Evolutionary conservation across 495 filamentous ascomycete species (phyloP).

Genomic region (Talaromyces thailandensis): DNA sequence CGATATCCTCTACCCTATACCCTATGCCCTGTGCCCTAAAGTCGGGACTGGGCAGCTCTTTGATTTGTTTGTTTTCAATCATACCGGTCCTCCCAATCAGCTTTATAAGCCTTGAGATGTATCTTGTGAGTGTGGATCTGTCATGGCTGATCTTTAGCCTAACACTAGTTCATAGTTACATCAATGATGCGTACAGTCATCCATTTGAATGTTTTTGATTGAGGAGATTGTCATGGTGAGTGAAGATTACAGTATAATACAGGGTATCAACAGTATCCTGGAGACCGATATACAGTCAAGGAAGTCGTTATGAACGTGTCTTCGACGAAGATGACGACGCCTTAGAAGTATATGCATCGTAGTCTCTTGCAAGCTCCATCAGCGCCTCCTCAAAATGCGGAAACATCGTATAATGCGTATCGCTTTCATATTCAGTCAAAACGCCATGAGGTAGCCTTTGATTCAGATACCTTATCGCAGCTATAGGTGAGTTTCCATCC

Average conservation of each 20-base stretch:
- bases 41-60: neutral
- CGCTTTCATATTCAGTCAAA: constrained; percentile 9
- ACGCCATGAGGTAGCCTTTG: constrained; percentile 11
- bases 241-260: neutral
- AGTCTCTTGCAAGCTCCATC: constrained; percentile 5
- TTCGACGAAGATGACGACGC: neutral
- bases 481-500: constrained; percentile 21
- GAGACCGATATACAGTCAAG: neutral
- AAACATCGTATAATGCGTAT: constrained; percentile 15
- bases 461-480: constrained; percentile 13
- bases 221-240: neutral
- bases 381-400: constrained; percentile 9
- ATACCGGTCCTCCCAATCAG: neutral
- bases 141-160: neutral
- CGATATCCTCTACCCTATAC: neutral
- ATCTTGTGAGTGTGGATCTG: neutral
- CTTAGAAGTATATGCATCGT: neutral
- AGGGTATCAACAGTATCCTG: neutral
- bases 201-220: neutral
- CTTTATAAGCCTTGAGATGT: neutral
- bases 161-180: too few species aligned
- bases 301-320: neutral
- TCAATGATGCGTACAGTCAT: neutral
- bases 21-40: neutral
- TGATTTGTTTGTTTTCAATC: neutral